Base-by-base conservation (phyloP, 176 grass and related monocot genomes). In the Olyra latifolia region DNA sequence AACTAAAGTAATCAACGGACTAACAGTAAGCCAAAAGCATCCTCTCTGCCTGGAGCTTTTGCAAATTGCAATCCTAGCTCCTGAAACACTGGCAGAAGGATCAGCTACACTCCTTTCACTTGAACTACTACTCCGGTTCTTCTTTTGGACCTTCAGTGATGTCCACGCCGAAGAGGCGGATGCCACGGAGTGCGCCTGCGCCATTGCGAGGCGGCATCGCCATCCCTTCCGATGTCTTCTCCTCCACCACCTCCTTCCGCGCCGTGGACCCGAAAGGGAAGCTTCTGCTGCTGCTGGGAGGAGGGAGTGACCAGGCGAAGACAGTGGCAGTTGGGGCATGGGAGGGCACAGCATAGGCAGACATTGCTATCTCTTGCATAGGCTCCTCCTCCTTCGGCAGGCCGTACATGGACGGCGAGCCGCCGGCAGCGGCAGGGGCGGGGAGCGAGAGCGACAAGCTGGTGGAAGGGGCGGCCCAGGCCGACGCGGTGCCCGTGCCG, bases 81-180 rank as follows among this genome's bases (percentile, higher is more conserved):
- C 48, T 54, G 49, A 4, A 66, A 16, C 48, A 55, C 23, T 22
- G 14, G 2, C 69, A 66, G 8, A 63, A 65, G n/a, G 10, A 80
- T 63, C 35, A 24, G 9, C 40, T 67, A 47, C 48, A 47, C 17
- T 59, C 25, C 17, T 46, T 10, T 12, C 10, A 50, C 22, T 27
- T 19, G 57, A 72, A 13, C 6, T 53, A 53, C 57, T 74, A 12
- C 58, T 62, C 17, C 4, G 27, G 25, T 17, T 61, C 45, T 56
- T 74, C 29, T n/a, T 39, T 11, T 1, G 22, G 12, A 14, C 16
- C 59, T 65, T 65, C 15, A 44, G 7, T 16, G n/a, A 74, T 44
- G 44, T 62, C 1, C 32, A 38, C 14, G 6, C 85, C 71, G 49
- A 87, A 82, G 63, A 76, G 62, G 38, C 8, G 62, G 24, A 70